Conservation (phyloP, 805 yeast species). For the Hanseniaspora vineae region DNA sequence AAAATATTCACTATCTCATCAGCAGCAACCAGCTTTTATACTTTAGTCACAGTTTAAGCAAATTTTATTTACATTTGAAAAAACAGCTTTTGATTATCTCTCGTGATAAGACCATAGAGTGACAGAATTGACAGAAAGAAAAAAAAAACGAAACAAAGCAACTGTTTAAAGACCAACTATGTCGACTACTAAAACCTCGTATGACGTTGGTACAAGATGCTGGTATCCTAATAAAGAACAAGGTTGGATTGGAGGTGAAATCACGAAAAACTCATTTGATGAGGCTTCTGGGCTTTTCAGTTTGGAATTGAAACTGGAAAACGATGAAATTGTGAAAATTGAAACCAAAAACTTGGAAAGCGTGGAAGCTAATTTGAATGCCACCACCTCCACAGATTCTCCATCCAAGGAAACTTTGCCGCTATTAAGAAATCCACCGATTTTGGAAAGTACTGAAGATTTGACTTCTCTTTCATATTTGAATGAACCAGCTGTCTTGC, state of each 20-base stretch:
- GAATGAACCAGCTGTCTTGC: conserved; percentile 92
- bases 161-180: background rate
- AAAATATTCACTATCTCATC: too few species aligned
- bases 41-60: too few species aligned
- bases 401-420: conserved; percentile 32
- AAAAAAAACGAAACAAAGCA: background rate
- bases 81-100: too few species aligned
- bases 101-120: too few species aligned
- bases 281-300: conserved; percentile 30
- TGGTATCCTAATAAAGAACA: conserved; percentile 60
- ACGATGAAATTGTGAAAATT: conserved; percentile 33
- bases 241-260: conserved; percentile 67
- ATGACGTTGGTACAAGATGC: conserved; percentile 53
- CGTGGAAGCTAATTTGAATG: conserved; percentile 6
- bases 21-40: too few species aligned
- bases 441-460: conserved; percentile 88
- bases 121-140: too few species aligned
- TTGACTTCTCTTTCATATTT: conserved; percentile 82
- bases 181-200: conserved; percentile 7
- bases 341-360: conserved; percentile 28
- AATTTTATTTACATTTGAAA: too few species aligned
- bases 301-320: conserved; percentile 41
- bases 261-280: conserved; percentile 30
- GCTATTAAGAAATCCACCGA: conserved; percentile 80
- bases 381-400: conserved; percentile 8